phyloP scores from a whole-genome alignment of 306 rosid genomes.

The Citrullus amarus region DNA sequence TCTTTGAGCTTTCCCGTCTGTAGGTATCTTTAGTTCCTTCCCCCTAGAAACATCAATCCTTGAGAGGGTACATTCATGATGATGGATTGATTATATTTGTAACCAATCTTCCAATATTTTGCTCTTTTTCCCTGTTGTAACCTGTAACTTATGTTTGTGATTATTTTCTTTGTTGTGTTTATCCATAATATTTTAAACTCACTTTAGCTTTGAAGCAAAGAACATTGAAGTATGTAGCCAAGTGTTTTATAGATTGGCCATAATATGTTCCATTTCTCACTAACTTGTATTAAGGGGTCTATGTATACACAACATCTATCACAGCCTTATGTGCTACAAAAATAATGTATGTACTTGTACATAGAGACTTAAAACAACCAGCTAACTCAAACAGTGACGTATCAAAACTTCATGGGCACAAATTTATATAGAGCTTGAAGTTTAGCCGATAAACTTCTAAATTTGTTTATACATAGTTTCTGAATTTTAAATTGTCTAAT shows the following conservation, averaged over 20 bases:
- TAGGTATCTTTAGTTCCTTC: conserved; percentile 1
- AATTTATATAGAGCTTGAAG: too few species aligned
- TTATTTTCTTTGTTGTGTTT: neutral
- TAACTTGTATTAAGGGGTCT: neutral
- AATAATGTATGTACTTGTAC: too few species aligned
- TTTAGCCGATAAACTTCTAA: too few species aligned
- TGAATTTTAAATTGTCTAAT: too few species aligned
- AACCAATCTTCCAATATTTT: neutral
- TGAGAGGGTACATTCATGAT: conserved; percentile 5
- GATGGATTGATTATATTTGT: conserved; percentile 3
- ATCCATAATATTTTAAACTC: neutral
- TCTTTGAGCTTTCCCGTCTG: neutral
- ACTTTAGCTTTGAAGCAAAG: neutral
- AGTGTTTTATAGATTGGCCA: neutral
- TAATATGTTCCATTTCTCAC: neutral
- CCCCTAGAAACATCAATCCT: neutral
- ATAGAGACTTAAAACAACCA: too few species aligned
- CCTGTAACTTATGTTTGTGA: neutral
- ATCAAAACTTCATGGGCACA: too few species aligned
- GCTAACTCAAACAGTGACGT: too few species aligned
- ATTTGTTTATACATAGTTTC: too few species aligned
- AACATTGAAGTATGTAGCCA: neutral
- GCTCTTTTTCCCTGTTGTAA: neutral
- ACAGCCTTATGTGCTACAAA: too few species aligned
- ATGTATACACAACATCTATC: too few species aligned